Base-by-base conservation (phyloP, 2,329 filamentous ascomycete genomes). In the Colletotrichum simmondsii region DNA sequence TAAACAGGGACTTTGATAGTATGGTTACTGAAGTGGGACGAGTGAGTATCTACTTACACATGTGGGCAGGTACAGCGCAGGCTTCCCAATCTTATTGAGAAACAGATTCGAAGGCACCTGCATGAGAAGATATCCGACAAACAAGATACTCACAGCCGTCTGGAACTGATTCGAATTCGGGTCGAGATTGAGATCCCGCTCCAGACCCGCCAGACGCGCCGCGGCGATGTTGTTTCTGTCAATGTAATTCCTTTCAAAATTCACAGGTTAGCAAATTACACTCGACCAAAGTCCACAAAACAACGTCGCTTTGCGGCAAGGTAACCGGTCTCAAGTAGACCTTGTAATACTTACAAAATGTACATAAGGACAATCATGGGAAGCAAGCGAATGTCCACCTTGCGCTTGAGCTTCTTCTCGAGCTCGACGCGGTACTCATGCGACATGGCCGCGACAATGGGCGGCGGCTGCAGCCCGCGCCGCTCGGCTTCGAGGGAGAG, bases 321-420 rank as follows among this genome's bases (percentile, higher is more conserved):
- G 26, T 5, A 26, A 30, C 28, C 28, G 7, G 28, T 30, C 28
- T 30, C 28, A 30, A 30, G 5, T 30, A 5, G 7, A 30, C 28
- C 4, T 30, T 8, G 4, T 16, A 14, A 11, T 24, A 37, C 64
- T 42, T 22, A 72, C 69, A 92, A 80, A 0, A 92, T 81, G 75
- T 91, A 73, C 37, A 72, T 73, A 77, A 85, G 28, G 81, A 92
- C 84, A 91, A 94, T 73, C 88, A 80, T 82, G 5, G 87, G 87
- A 16, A 83, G 67, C 30, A 83, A 67, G 32, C 74, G 79, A 32
- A 87, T 75, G 8, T 86, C 80, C 76, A 88, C 82, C 77, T 82
- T 82, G 26, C 81, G 78, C 19, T 81, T 76, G 3, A 83, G 78
- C 60, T 76, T 78, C 65, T 77, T 78, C 74, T 83, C 81, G 62